These are phyloP conservation scores for Cladosporium sp. DNA, from an alignment of 2,329 filamentous ascomycete species.

Conservation along the genomic window DNA sequence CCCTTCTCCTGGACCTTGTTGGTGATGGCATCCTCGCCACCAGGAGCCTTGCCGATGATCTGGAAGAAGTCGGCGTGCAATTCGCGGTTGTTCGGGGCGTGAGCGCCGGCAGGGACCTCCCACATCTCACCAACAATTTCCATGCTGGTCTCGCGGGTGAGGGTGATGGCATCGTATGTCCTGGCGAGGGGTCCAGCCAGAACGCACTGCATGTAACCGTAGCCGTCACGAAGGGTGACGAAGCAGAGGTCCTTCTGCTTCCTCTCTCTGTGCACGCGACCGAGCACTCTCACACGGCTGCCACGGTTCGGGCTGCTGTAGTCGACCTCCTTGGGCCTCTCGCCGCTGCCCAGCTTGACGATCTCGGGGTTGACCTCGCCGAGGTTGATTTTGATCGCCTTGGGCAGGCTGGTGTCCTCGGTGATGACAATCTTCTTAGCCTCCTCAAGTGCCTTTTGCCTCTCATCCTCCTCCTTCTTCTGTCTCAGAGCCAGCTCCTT, in stretches of 20 bases:
- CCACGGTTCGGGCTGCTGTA: slow-evolving; percentile 55
- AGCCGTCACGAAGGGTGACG: slow-evolving; percentile 79
- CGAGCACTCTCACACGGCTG: slow-evolving; percentile 72
- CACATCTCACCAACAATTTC: slow-evolving; percentile 79
- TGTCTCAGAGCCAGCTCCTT: slow-evolving; percentile 67
- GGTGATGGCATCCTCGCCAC: slow-evolving; percentile 87
- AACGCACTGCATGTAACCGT: slow-evolving; percentile 80
- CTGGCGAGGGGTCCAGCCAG: slow-evolving; percentile 77
- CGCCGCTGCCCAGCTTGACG: slow-evolving; percentile 51
- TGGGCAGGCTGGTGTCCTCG: slow-evolving; percentile 69
- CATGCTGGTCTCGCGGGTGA: slow-evolving; percentile 84
- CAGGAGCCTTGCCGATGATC: slow-evolving; percentile 71
- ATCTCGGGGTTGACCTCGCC: slow-evolving; percentile 62
- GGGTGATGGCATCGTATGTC: slow-evolving; percentile 84
- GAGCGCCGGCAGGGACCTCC: slow-evolving; percentile 70
- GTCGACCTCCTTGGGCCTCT: slow-evolving; percentile 48
- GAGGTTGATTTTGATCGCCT: slow-evolving; percentile 71
- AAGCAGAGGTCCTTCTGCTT: slow-evolving; percentile 83
- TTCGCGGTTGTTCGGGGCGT: slow-evolving; percentile 80
- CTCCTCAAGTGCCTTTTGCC: slow-evolving; percentile 70
- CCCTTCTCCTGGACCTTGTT: slow-evolving; percentile 69
- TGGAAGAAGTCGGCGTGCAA: slow-evolving; percentile 87
- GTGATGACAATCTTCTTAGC: slow-evolving; percentile 71
- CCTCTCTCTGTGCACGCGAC: slow-evolving; percentile 76
- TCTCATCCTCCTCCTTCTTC: slow-evolving; percentile 67